Evolutionary conservation across 257 asterid genomes (phyloP), one percentile per base, ranked within the genome.

Genomic region (Solanum okadae): DNA sequence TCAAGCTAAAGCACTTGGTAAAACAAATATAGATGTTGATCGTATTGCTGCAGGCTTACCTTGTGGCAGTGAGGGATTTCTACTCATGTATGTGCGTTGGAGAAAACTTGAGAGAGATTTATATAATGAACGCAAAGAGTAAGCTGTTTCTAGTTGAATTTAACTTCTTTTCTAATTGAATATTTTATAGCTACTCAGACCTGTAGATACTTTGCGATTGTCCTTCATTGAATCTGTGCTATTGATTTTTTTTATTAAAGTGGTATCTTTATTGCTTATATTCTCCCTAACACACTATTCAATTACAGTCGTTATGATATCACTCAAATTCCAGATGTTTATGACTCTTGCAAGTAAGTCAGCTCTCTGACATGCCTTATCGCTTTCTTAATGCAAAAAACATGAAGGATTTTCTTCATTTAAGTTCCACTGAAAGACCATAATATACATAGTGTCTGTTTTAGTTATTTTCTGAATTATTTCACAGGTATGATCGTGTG

Each of bases 41-140:
- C 98, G 99, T 11, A 96, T 97, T 88, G 98, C 99, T 42, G 98
- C 99, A 61, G 99, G 99, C 40, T 89, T 97, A 90, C 99, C 99
- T 63, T 97, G 99, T 89, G 99, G 99, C 34, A 95, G 97, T 86
- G 99, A 97, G 89, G 99, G 99, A 84, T 97, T 96, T 88, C 98
- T 97, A 90, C 98, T 97, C 90, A 96, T 97, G 99, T 95, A 92
- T 93, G 99, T 98, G 91, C 97, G 99, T 8, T 97, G 99, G 99
- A 93, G 98, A 90, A 97, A 97, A 89, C 99, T 97, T 33, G 96
- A 94, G 90, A 93, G 98, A 88, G 99, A 94, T 90, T 88, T 97
- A 93, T 97, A 95, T 90, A 97, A 94, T 78, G 99, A 96, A 86
- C 96, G 99, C 52, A 97, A 93, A 90, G 98, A 92, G 99, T 96